These are phyloP conservation scores for Setaria italica DNA, from an alignment of 202 grass and related monocot species.

Conservation along the genomic window DNA sequence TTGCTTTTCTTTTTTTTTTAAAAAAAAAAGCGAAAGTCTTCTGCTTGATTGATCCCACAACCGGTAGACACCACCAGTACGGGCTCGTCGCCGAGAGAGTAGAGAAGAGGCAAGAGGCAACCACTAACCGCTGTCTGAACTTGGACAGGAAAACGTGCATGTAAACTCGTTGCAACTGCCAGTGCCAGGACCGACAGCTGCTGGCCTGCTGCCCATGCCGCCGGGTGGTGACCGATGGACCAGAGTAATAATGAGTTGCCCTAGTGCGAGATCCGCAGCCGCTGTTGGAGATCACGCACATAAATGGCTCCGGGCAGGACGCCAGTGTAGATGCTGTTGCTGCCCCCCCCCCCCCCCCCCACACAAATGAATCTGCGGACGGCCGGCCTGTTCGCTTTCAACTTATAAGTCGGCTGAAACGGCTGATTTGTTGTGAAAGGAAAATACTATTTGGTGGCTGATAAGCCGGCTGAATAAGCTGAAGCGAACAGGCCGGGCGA, in stretches of 20 bases:
- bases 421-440: too few relatives aligned
- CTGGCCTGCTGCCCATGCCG: not conserved
- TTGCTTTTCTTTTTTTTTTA: too few relatives aligned
- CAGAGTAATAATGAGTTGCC: not conserved
- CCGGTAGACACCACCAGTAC: not conserved
- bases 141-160: not conserved
- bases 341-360: not conserved
- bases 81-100: not conserved
- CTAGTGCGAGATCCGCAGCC: constrained; percentile 18
- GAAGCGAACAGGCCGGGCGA: too few relatives aligned
- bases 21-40: too few relatives aligned
- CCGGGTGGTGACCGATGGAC: not conserved
- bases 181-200: not conserved
- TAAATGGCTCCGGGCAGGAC: constrained; percentile 13
- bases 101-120: not conserved
- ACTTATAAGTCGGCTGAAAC: too few relatives aligned
- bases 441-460: too few relatives aligned
- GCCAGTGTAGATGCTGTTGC: not conserved
- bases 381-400: too few relatives aligned
- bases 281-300: not conserved
- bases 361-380: too few relatives aligned
- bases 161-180: not conserved
- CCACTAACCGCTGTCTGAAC: constrained; percentile 6
- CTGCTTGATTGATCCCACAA: not conserved
- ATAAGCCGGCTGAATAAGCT: too few relatives aligned